Percentiles rank a stretch among this genome's conserved stretches.
Conservation (phyloP, 345 rosid genomes). For the Populus tremula region DNA sequence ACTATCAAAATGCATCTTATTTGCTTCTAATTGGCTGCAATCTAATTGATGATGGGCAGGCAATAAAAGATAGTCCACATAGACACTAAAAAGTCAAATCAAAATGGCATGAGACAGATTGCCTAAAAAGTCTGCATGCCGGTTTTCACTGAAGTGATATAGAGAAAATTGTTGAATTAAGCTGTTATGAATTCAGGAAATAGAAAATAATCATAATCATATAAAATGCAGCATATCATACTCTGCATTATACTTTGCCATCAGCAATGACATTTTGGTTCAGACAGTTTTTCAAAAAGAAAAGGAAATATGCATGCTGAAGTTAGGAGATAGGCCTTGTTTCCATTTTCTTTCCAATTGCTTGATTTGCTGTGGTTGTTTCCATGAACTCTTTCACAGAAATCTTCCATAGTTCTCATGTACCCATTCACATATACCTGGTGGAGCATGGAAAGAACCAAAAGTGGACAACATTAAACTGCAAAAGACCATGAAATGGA, state of each 20-base stretch:
- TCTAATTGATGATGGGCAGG: not conserved
- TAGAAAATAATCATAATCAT: not conserved
- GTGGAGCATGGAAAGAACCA: not conserved
- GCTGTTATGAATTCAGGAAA: not conserved
- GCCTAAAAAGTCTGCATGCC: not conserved
- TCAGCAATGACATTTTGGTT: not conserved
- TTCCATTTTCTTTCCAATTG: not conserved
- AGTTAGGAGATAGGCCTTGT: not conserved
- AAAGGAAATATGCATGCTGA: not conserved
- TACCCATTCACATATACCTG: not conserved
- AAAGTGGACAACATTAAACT: not conserved
- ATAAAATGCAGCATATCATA: too few relatives aligned
- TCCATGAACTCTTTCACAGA: not conserved
- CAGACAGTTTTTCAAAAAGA: not conserved
- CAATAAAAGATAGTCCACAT: not conserved
- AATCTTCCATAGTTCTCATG: not conserved
- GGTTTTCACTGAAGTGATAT: not conserved
- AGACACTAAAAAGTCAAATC: too few relatives aligned
- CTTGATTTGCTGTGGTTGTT: not conserved
- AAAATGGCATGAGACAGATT: too few relatives aligned
- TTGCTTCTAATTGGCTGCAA: not conserved
- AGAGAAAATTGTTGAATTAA: not conserved
- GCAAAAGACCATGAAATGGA: not conserved
- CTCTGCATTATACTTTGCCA: not conserved
- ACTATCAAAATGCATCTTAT: constrained; percentile 1